A percentile compares a stretch with the other conserved stretches of the same genome.
Evolutionary conservation across 106 monocot genomes (phyloP).

Genomic region (Narthecium ossifragum): DNA sequence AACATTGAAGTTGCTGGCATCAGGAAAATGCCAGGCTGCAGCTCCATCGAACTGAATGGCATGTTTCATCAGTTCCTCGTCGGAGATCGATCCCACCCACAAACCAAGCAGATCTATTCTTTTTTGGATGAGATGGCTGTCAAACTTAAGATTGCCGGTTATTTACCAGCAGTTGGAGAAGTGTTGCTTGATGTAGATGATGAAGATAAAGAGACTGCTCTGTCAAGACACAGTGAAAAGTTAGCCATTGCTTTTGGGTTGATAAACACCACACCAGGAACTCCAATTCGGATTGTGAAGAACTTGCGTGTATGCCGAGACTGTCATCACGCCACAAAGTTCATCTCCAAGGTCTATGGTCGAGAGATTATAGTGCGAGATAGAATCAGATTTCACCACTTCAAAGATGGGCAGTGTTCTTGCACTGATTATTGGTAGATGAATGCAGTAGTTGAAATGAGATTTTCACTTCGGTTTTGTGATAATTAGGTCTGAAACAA

Average conservation of each 20-base stretch:
- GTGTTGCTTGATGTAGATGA: constrained; percentile 29
- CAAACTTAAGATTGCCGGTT: constrained; percentile 18
- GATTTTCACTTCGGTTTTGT: too few species aligned
- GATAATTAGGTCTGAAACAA: too few species aligned
- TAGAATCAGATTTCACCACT: constrained; percentile 31
- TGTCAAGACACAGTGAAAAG: constrained; percentile 29
- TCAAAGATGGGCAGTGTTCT: constrained; percentile 26
- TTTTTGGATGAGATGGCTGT: constrained; percentile 19
- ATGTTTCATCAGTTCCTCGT: constrained; percentile 25
- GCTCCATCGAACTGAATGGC: constrained; percentile 32
- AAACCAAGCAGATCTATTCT: constrained; percentile 13
- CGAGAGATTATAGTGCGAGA: constrained; percentile 30
- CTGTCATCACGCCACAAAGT: constrained; percentile 28
- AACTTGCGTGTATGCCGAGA: constrained; percentile 28
- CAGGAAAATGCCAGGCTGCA: constrained; percentile 26
- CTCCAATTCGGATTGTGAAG: constrained; percentile 22
- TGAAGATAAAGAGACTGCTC: constrained; percentile 31
- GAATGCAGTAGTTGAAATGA: too few species aligned
- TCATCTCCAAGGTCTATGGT: constrained; percentile 25
- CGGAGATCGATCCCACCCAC: constrained; percentile 25
- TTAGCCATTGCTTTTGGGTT: constrained; percentile 32
- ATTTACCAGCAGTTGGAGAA: constrained; percentile 21
- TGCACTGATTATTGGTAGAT: constrained; percentile 31
- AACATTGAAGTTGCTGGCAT: constrained; percentile 5
- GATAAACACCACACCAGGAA: constrained; percentile 19